Base-by-base conservation (phyloP, 495 filamentous ascomycete species). In the Paragyromitra xinjiangensis region DNA sequence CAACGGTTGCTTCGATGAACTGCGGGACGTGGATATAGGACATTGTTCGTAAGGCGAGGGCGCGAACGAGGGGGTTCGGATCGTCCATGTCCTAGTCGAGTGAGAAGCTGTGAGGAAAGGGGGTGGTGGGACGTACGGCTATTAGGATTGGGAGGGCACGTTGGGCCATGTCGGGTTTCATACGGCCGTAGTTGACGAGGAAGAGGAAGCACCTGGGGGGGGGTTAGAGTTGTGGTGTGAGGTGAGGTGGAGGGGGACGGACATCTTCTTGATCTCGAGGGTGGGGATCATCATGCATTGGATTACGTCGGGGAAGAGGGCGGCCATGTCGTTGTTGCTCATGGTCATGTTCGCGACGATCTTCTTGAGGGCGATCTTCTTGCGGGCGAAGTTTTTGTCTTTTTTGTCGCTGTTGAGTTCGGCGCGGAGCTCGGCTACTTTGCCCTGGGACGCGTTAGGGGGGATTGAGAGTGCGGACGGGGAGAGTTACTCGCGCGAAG, bases 301-400 rank as follows among this genome's bases (percentile, higher is more conserved):
- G 79, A 98, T 91, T 48, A 99, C 91, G 83, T 99, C 95, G 29
- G 96, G 94, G 79, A 99, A 99, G 72, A 99, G 85, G 26, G 92
- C 93, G 65, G 98, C 92, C 95, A 99, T 99, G 84, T 99, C 95
- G 81, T 99, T 99, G 84, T 98, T 99, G 88, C 94, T 97, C 95
- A 98, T 98, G 69, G 95, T 98, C 95, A 99, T 98, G 83, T 98
- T 99, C 79, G 95, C 95, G 81, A 99, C 95, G 78, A 99, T 98
- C 88, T 98, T 98, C 90, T 99, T 99, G 64, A 99, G 87, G 39
- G 95, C 95, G 82, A 97, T 97, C 89, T 98, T 98, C 88, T 98
- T 99, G 78, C 92, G 90, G 53, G 93, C 91, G 84, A 92, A 91
- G 86, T 97, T 97, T 88, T 98, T 99, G 88, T 99, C 95, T 86